Base-by-base conservation (phyloP, 2,329 filamentous ascomycete genomes). In the Alternaria metachromatica region DNA sequence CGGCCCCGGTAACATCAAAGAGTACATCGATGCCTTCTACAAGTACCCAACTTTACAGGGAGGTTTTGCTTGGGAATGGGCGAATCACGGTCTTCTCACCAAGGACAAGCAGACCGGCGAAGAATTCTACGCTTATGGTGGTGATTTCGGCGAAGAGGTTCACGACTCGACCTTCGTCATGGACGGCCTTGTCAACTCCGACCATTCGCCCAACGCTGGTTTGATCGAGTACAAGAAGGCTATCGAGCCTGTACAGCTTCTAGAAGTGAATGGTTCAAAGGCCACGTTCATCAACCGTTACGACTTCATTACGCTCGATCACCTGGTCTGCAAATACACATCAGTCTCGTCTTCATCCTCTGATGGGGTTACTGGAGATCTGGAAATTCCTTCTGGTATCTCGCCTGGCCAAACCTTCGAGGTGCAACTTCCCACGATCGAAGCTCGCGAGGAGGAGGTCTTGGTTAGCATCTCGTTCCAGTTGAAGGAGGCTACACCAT, bases 1-100 rank as follows among this genome's bases (percentile, higher is more conserved):
- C 70, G 90, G 90, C 0, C 91, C 91, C 0, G 90, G 91, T 2
- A 87, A 86, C 33, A 82, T 93, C 11, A 85, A 90, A 63, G 90
- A 92, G 64, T 93, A 93, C 63, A 83, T 90, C 53, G 82, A 88
- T 44, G 83, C 85, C 0, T 93, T 92, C 80, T 85, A 86, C 30
- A 83, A 83, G 26, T 82, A 90, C 63, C 85, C 85, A 0, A 84
- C 85, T 3, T 83, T 92, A 0, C 89, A 92, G 71, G 90, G 90
- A 11, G 90, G 90, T 0, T 81, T 81, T 72, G 77, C 81, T 0
- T 83, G 82, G 82, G 82, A 83, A 55, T 83, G 82, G 81, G 80
- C 81, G 1, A 83, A 83, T 33, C 82, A 83, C 48, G 82, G 82
- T 13, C 75, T 83, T 3, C 63, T 81, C 18, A 81, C 76, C 6